Percentiles rank a stretch among this genome's conserved stretches.
Evolutionary conservation across 192 early-diverging fungal genomes (phyloP).

Genomic region (Chytriomyces confervae): DNA sequence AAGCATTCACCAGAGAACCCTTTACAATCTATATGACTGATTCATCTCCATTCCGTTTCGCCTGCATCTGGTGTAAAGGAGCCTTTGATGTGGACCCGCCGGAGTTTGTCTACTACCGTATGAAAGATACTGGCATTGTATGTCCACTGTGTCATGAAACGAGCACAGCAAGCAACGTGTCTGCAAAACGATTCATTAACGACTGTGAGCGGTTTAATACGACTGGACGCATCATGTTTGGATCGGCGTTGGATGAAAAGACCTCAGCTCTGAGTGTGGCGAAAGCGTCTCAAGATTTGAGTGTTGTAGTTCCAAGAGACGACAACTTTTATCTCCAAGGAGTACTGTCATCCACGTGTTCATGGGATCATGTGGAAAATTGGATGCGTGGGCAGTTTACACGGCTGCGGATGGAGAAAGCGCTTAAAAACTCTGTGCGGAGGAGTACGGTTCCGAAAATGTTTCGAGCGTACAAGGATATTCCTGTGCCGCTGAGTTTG

Average conservation of each 20-base stretch:
- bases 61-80: constrained; percentile 39
- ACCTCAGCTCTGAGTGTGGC: constrained; percentile 12
- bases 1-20: constrained; percentile 40
- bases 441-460: constrained; percentile 28
- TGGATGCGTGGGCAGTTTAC: constrained; percentile 1
- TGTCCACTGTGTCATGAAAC: constrained; percentile 33
- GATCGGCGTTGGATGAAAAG: constrained; percentile 30
- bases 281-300: constrained; percentile 23
- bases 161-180: constrained; percentile 32
- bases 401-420: background rate
- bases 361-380: constrained; percentile 17
- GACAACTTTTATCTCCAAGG: background rate
- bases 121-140: constrained; percentile 38
- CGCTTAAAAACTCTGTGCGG: constrained; percentile 18
- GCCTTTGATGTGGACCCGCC: constrained; percentile 15
- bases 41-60: constrained; percentile 37
- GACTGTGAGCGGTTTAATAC: constrained; percentile 16
- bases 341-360: background rate
- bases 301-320: constrained; percentile 9
- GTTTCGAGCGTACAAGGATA: constrained; percentile 48
- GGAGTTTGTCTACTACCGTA: constrained; percentile 41
- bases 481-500: constrained; percentile 44
- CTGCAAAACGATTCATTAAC: constrained; percentile 37
- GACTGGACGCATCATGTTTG: background rate
- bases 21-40: constrained; percentile 24